Evolutionary conservation across 495 filamentous ascomycete genomes (phyloP), one percentile per base, ranked within the genome.

Genomic region (Tuber indicum): DNA sequence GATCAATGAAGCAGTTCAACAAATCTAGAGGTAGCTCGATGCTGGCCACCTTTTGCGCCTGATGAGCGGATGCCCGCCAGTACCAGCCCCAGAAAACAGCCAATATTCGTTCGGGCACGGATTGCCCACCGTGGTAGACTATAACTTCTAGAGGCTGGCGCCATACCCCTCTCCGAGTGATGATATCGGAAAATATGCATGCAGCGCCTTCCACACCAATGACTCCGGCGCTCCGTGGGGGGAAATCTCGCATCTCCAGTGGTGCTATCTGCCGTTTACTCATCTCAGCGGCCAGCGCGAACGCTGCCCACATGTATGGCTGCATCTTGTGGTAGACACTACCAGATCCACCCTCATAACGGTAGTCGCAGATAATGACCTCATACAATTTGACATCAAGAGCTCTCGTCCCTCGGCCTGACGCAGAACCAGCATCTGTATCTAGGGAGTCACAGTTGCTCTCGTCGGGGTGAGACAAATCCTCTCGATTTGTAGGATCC

Each of bases 131-230:
- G 17, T 19, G 66, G 7, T 8, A 1, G 46, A 23, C 46, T 0
- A 73, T 62, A 17, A 76, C 2, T 21, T 76, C 75, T 7, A 76
- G 23, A 9, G 71, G 75, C 23, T 76, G 75, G 1, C 75, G 75
- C 75, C 75, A 76, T 5, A 76, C 49, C 0, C 75, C 75, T 12
- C 23, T 8, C 23, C 41, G 41, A 2, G 70, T 44, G 8, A 76
- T 10, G 17, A 76, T n/a, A 32, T 76, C 75, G 9, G 75, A 76
- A 23, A 72, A 76, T 9, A 76, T 49, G 69, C 0, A 52, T 75
- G 74, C 36, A n/a, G n/a, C 36, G 32, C n/a, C 17, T 26, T 1
- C 42, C 39, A 6, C 9, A 43, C 19, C 19, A 5, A 4, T 5
- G 19, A 5, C 19, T 2, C 46, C 4, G 43, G 12, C 45, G 3